Percentiles rank a stretch among this genome's conserved stretches.
These are phyloP conservation scores for Leccinum disarticulatum DNA, from an alignment of 768 basidiomycete genomes.

Conservation along the genomic window DNA sequence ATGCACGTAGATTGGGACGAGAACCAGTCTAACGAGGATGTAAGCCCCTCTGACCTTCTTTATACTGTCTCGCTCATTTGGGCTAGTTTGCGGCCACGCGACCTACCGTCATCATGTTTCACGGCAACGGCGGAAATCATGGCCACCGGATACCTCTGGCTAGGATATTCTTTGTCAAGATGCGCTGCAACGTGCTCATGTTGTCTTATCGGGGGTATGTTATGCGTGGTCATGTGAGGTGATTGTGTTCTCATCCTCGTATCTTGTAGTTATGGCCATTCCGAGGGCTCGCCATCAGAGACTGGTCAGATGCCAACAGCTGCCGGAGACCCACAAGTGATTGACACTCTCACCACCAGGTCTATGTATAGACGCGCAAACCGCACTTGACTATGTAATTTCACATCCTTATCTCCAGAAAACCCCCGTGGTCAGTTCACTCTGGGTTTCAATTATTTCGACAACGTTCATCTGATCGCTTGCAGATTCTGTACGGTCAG, in stretches of 20 bases:
- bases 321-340: background rate
- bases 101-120: slow-evolving; percentile 91
- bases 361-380: slow-evolving; percentile 82
- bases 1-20: slow-evolving; percentile 36
- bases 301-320: slow-evolving; percentile 48
- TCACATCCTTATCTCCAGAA: slow-evolving; percentile 60
- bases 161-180: slow-evolving; percentile 72
- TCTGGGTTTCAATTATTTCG: background rate
- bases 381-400: slow-evolving; percentile 71
- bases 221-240: background rate
- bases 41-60: slow-evolving; percentile 25
- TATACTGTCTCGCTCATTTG: background rate
- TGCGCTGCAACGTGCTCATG: slow-evolving; percentile 94
- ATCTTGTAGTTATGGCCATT: slow-evolving; percentile 72
- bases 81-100: slow-evolving; percentile 47
- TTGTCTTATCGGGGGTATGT: slow-evolving; percentile 88
- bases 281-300: slow-evolving; percentile 85
- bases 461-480: background rate
- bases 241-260: background rate
- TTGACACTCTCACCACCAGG: slow-evolving; percentile 39
- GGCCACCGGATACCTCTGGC: slow-evolving; percentile 92
- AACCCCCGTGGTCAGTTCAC: slow-evolving; percentile 61
- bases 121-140: slow-evolving; percentile 84
- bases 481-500: slow-evolving; percentile 75
- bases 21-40: slow-evolving; percentile 58